Evolutionary conservation across 371 early-diverging fungal genomes (phyloP).

Genomic region (Rhizomucor miehei): DNA sequence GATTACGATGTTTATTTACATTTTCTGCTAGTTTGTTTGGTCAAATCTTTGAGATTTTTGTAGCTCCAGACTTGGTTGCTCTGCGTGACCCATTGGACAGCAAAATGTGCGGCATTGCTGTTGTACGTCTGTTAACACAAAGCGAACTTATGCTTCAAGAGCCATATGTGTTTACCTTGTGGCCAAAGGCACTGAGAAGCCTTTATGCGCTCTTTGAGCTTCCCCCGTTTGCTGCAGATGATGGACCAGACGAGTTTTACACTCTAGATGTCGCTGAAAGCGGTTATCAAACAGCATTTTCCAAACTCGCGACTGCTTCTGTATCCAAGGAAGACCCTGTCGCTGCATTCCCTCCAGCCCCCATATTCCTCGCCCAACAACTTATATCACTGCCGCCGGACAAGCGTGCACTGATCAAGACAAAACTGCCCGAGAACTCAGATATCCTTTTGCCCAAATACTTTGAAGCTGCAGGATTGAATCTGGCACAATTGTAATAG

Average conservation of each 20-base stretch:
- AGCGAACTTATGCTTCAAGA: constrained; percentile 46
- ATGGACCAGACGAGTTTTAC: constrained; percentile 69
- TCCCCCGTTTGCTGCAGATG: constrained; percentile 52
- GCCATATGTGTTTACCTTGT: constrained; percentile 51
- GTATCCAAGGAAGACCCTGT: constrained; percentile 47
- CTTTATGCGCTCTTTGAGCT: constrained; percentile 53
- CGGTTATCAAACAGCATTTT: constrained; percentile 79
- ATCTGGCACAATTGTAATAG: constrained; percentile 26
- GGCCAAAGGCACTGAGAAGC: constrained; percentile 47
- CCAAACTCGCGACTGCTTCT: constrained; percentile 59
- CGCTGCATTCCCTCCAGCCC: constrained; percentile 27
- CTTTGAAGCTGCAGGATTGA: constrained; percentile 32
- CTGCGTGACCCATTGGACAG: constrained; percentile 69
- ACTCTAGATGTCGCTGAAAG: constrained; percentile 69
- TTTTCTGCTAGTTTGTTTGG: constrained; percentile 59
- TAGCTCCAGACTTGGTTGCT: constrained; percentile 68
- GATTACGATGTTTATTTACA: neutral
- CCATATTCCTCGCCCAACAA: constrained; percentile 38
- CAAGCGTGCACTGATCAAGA: constrained; percentile 23
- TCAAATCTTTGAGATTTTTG: constrained; percentile 62
- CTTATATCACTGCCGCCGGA: constrained; percentile 33
- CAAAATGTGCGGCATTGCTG: constrained; percentile 67
- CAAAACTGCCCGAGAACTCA: constrained; percentile 21
- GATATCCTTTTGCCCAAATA: constrained; percentile 35
- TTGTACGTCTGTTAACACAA: constrained; percentile 62